phyloP scores from a whole-genome alignment of 257 asterid genomes.

The Penstemon davidsonii region DNA sequence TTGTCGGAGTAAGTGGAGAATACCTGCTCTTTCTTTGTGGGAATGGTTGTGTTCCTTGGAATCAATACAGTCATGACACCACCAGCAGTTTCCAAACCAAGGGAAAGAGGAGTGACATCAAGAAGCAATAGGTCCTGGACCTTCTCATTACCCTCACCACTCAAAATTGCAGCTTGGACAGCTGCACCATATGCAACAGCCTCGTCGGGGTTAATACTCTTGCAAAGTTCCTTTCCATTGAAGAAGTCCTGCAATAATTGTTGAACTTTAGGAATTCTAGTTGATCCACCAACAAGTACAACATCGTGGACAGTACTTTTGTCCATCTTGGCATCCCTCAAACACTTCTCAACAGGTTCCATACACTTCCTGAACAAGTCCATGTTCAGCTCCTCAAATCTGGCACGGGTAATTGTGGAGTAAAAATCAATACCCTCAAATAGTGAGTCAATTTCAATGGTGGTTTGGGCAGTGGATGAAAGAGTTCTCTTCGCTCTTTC shows the following conservation, averaged over 20 bases:
- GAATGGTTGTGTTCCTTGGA: too few species aligned
- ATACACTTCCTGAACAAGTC: conserved; percentile 77
- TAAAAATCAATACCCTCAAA: conserved; percentile 80
- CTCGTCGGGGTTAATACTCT: conserved; percentile 76
- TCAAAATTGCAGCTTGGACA: conserved; percentile 65
- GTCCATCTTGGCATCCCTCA: conserved; percentile 90
- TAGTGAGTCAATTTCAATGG: conserved; percentile 73
- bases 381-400: conserved; percentile 82
- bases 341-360: conserved; percentile 91
- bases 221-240: conserved; percentile 66
- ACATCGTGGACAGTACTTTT: conserved; percentile 73
- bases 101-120: conserved; percentile 63
- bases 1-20: background rate
- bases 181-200: conserved; percentile 78
- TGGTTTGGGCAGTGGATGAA: conserved; percentile 84
- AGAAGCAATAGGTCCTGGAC: conserved; percentile 62
- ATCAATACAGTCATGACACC: conserved; percentile 50
- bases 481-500: conserved; percentile 90
- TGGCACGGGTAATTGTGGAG: conserved; percentile 77
- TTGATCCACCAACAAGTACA: conserved; percentile 54
- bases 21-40: too few species aligned
- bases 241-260: conserved; percentile 58
- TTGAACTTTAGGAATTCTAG: conserved; percentile 50
- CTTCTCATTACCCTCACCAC: conserved; percentile 69
- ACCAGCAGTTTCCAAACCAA: conserved; percentile 60